Percentiles rank a stretch among this genome's conserved stretches.
Evolutionary conservation across 768 basidiomycete genomes (phyloP).

Genomic region (Trametes maxima): DNA sequence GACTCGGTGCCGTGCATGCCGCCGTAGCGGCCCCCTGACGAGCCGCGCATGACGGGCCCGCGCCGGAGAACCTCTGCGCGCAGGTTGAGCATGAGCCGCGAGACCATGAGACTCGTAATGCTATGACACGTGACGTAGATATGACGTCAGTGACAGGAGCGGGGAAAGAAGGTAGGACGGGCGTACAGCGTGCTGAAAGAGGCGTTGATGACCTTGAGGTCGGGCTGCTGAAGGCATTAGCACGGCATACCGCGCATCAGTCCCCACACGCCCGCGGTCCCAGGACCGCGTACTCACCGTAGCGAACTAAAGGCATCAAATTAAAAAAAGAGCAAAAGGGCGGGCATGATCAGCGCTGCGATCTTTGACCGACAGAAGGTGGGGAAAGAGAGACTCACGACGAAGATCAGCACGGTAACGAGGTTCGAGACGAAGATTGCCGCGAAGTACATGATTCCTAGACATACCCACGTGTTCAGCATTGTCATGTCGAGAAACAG

Average conservation of each 20-base stretch:
- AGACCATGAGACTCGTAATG: slow-evolving; percentile 29
- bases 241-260: slow-evolving; percentile 2
- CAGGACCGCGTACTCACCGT: slow-evolving; percentile 21
- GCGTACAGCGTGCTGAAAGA: slow-evolving; percentile 33
- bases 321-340: not conserved
- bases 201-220: slow-evolving; percentile 32
- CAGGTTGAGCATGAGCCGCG: slow-evolving; percentile 28
- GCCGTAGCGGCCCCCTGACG: not conserved
- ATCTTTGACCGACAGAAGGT: not conserved
- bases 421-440: slow-evolving; percentile 30
- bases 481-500: not conserved
- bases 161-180: not conserved
- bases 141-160: not conserved
- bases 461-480: not conserved
- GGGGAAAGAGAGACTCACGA: slow-evolving; percentile 18
- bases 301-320: slow-evolving; percentile 7
- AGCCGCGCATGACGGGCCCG: slow-evolving; percentile 14
- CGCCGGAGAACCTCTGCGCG: slow-evolving; percentile 21
- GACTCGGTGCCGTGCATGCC: not conserved
- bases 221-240: slow-evolving; percentile 18
- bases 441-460: slow-evolving; percentile 32
- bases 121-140: not conserved
- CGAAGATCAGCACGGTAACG: slow-evolving; percentile 28
- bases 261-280: slow-evolving; percentile 9
- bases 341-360: too few relatives aligned